Conservation (phyloP, 202 grass and related monocot genomes). For the Schoenoplectus triqueter region DNA sequence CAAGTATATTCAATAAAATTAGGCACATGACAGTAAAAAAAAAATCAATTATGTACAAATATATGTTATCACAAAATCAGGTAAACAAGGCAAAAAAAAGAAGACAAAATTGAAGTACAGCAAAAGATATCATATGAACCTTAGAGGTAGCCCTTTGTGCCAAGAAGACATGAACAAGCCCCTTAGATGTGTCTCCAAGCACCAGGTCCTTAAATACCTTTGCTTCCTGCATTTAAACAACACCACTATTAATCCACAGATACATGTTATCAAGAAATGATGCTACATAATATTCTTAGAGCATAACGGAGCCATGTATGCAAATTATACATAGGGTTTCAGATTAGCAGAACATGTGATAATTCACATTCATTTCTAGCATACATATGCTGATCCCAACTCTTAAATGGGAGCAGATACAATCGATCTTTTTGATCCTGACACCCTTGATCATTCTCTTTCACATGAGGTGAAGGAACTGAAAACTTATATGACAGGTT, state of each 20-base stretch:
- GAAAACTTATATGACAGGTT: neutral
- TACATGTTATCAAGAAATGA: conserved; percentile 11
- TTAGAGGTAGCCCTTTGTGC: conserved; percentile 89
- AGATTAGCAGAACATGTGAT: neutral
- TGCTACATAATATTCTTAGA: neutral
- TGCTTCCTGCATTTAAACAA: conserved; percentile 71
- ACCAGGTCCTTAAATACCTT: conserved; percentile 92
- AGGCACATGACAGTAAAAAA: conserved; percentile 24
- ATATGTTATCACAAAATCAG: neutral
- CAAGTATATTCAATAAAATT: neutral
- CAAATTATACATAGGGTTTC: neutral
- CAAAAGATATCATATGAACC: conserved; percentile 46
- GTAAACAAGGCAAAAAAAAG: neutral
- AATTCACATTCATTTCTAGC: neutral
- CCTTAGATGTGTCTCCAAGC: conserved; percentile 72
- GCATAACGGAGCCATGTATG: neutral
- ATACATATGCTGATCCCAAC: neutral
- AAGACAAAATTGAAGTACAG: neutral
- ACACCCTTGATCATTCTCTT: neutral
- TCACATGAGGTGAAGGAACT: neutral
- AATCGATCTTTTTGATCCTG: neutral
- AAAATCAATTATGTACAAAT: conserved; percentile 39
- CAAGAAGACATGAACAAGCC: conserved; percentile 92
- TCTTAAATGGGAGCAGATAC: neutral
- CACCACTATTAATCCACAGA: conserved; percentile 10